Conservation (phyloP, 1,284 basidiomycete genomes). For the Hymenochaete sp. region DNA sequence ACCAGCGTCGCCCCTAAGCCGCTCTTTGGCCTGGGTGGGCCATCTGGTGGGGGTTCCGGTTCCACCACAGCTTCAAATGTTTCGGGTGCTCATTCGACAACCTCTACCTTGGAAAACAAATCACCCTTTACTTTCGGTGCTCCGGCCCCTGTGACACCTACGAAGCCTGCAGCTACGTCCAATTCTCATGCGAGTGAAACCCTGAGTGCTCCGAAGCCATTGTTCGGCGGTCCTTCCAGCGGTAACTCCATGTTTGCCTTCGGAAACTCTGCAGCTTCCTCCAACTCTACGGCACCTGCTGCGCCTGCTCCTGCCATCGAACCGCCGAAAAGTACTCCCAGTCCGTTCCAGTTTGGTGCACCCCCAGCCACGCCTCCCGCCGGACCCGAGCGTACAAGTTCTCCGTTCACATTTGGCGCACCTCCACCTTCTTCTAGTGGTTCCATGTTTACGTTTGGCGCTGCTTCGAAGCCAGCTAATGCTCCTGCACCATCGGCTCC, state of each 20-base stretch:
- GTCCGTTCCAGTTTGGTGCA: slow-evolving; percentile 21
- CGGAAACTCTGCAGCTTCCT: neutral
- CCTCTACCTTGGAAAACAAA: slow-evolving; percentile 41
- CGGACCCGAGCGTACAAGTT: slow-evolving; percentile 13
- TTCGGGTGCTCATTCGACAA: neutral
- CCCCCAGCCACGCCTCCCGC: slow-evolving; percentile 19
- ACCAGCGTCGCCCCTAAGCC: slow-evolving; percentile 9
- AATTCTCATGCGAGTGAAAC: slow-evolving; percentile 2
- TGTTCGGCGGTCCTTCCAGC: slow-evolving; percentile 12
- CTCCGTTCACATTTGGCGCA: slow-evolving; percentile 12
- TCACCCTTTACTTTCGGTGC: slow-evolving; percentile 28
- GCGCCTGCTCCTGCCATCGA: slow-evolving; percentile 6
- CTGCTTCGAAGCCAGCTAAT: slow-evolving; percentile 8
- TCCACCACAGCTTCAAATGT: neutral
- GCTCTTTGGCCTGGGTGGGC: slow-evolving; percentile 14
- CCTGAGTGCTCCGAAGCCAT: slow-evolving; percentile 18
- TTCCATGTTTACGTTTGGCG: slow-evolving; percentile 18
- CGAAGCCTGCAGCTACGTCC: neutral
- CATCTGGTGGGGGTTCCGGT: too few species aligned
- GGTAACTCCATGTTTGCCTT: slow-evolving; percentile 11
- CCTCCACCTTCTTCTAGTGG: slow-evolving; percentile 1
- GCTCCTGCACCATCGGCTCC: slow-evolving; percentile 19
- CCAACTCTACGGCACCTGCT: slow-evolving; percentile 7
- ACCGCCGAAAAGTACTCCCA: slow-evolving; percentile 6
- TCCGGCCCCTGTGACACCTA: slow-evolving; percentile 9